Conservation (phyloP, 2,329 filamentous ascomycete genomes). For the Ophiocordyceps camponoti-leonardi region DNA sequence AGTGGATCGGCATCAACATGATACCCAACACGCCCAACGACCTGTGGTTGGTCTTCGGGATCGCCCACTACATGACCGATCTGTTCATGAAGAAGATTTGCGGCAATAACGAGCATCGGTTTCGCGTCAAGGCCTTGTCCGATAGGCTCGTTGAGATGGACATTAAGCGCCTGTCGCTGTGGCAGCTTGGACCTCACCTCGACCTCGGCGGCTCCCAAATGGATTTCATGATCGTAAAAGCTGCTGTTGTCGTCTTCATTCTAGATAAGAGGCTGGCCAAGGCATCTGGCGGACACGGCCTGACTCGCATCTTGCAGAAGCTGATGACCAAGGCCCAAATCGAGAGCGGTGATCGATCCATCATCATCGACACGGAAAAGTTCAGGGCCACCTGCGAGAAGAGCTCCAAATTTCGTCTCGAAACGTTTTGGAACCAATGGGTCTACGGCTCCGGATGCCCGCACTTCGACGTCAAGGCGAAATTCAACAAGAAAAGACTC, state of each 20-base stretch:
- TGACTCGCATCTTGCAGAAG: slow-evolving; percentile 71
- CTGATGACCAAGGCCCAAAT: slow-evolving; percentile 75
- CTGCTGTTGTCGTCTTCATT: slow-evolving; percentile 80
- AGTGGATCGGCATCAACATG: slow-evolving; percentile 91
- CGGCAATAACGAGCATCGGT: slow-evolving; percentile 89
- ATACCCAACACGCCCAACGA: slow-evolving; percentile 68
- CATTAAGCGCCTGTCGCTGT: slow-evolving; percentile 63
- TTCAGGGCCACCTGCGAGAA: slow-evolving; percentile 81
- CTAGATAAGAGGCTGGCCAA: slow-evolving; percentile 84
- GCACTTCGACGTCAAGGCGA: slow-evolving; percentile 66
- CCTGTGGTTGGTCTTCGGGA: slow-evolving; percentile 76
- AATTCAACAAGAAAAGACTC: slow-evolving; percentile 95
- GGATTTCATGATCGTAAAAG: slow-evolving; percentile 83
- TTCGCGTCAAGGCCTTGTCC: slow-evolving; percentile 69
- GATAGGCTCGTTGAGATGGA: slow-evolving; percentile 73
- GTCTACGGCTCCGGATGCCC: slow-evolving; percentile 78
- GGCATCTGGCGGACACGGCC: slow-evolving; percentile 61
- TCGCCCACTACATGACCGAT: slow-evolving; percentile 90
- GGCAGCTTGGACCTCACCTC: slow-evolving; percentile 60
- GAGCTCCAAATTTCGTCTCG: slow-evolving; percentile 68
- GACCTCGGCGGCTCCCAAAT: slow-evolving; percentile 71
- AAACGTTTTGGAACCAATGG: slow-evolving; percentile 90
- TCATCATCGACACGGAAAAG: slow-evolving; percentile 54
- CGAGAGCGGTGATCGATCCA: slow-evolving; percentile 40
- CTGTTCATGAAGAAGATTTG: slow-evolving; percentile 80